These are phyloP conservation scores for Anisogramma anomala DNA, from an alignment of 2,329 filamentous ascomycete genomes.

Conservation along the genomic window DNA sequence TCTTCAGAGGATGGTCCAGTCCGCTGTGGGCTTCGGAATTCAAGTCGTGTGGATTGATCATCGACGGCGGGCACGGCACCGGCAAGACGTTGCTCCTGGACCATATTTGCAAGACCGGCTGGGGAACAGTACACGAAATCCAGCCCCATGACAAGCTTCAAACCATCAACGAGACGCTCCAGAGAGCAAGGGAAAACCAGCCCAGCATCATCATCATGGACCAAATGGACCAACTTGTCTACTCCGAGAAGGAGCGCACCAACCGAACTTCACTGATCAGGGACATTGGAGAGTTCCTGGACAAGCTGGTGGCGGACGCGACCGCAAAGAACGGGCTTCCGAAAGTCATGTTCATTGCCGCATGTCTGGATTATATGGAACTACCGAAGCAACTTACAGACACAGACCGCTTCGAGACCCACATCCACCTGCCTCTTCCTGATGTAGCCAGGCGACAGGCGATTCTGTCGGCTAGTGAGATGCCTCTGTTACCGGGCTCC, in stretches of 20 bases:
- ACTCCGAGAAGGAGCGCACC: slow-evolving; percentile 39
- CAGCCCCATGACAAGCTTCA: slow-evolving; percentile 43
- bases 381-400: slow-evolving; percentile 59
- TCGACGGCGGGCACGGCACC: slow-evolving; percentile 74
- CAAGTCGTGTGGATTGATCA: slow-evolving; percentile 49
- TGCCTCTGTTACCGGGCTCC: slow-evolving; percentile 34
- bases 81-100: slow-evolving; percentile 70
- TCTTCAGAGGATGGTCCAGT: slow-evolving; percentile 33
- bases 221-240: slow-evolving; percentile 57
- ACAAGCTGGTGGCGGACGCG: slow-evolving; percentile 31
- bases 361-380: slow-evolving; percentile 60
- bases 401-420: slow-evolving; percentile 50
- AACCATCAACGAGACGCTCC: slow-evolving; percentile 56
- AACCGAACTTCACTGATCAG: slow-evolving; percentile 39
- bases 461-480: slow-evolving; percentile 54
- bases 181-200: slow-evolving; percentile 53
- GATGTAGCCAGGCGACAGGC: slow-evolving; percentile 58
- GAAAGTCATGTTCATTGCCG: slow-evolving; percentile 61
- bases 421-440: slow-evolving; percentile 68
- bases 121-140: slow-evolving; percentile 57
- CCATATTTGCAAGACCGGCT: slow-evolving; percentile 54
- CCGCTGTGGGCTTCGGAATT: slow-evolving; percentile 24
- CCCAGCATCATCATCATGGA: slow-evolving; percentile 75
- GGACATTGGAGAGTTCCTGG: slow-evolving; percentile 42
- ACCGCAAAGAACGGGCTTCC: slow-evolving; percentile 29